Evolutionary conservation across 2,329 filamentous ascomycete species (phyloP), one percentile per base, ranked within the genome.

Genomic region (Exophiala sp.): DNA sequence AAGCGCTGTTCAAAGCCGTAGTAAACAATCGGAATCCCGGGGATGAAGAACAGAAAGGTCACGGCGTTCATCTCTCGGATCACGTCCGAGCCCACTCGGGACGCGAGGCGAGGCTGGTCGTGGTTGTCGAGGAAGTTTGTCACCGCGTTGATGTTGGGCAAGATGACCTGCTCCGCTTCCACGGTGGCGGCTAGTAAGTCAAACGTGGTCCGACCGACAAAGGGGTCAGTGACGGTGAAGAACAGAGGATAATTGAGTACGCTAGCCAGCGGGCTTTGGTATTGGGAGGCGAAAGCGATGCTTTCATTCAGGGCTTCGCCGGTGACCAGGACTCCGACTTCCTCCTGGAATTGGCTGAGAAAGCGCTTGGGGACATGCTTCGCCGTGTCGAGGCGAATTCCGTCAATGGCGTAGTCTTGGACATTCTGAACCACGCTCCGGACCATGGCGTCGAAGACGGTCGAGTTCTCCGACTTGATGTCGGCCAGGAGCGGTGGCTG

Each of bases 321-420:
- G 3, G 75, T 69, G 18, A 72, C 70, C 65, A 75, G 80, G 12
- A 75, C 71, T 6, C 72, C 72, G 1, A 70, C 66, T 4, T 69
- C 65, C n/a, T 63, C 58, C 43, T 65, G 64, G 56, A 77, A 75
- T 5, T 56, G 53, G 3, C 66, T 48, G 64, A 73, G 74, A 60
- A 76, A 79, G n/a, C 57, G 62, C 1, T 67, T 70, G 32, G 74
- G 65, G 33, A 78, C 71, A 55, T 80, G 70, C 59, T 75, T 72
- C 6, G 73, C 72, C 39, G 75, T 76, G 62, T 80, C 78, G 29
- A 80, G 66, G 47, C 78, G 75, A n/a, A 80, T 62, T 1, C 77
- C 78, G 62, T 81, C 78, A 43, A 76, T 67, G 2, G 63, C 70
- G 58, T 78, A 79, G 41, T 72, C 74, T 0, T 68, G 61, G 32